A percentile compares a stretch with the other conserved stretches of the same genome.
Conservation (phyloP, 768 basidiomycete genomes). For the Agaricus sinodeliciosus region DNA sequence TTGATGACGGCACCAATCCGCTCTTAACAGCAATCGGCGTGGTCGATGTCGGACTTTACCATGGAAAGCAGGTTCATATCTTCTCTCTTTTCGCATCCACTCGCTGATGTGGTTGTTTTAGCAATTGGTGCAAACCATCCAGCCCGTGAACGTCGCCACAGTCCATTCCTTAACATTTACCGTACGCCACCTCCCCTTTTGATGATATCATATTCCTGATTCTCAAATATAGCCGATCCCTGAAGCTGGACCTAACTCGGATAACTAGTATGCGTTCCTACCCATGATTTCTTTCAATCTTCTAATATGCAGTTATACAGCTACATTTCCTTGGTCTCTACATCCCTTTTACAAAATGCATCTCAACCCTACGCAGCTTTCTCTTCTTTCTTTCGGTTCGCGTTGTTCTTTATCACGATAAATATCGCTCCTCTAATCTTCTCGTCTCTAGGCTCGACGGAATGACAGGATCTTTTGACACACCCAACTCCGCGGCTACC, state of each 20-base stretch:
- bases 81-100: neutral
- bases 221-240: slow-evolving; percentile 40
- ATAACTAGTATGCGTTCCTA: slow-evolving; percentile 42
- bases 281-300: neutral
- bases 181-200: slow-evolving; percentile 27
- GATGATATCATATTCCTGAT: neutral
- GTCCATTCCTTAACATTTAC: slow-evolving; percentile 46
- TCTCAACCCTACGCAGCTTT: slow-evolving; percentile 29
- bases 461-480: slow-evolving; percentile 55
- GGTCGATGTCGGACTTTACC: slow-evolving; percentile 49
- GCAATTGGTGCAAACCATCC: slow-evolving; percentile 52
- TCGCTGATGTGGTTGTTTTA: slow-evolving; percentile 17
- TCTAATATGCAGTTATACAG: slow-evolving; percentile 25
- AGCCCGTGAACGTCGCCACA: slow-evolving; percentile 46
- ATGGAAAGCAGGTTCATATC: slow-evolving; percentile 42
- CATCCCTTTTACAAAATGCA: slow-evolving; percentile 22
- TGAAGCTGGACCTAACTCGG: slow-evolving; percentile 48
- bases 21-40: slow-evolving; percentile 43
- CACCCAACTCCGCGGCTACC: slow-evolving; percentile 43
- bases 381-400: slow-evolving; percentile 55
- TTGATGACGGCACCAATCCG: slow-evolving; percentile 55
- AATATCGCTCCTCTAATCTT: neutral
- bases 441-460: slow-evolving; percentile 36
- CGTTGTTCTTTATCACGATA: slow-evolving; percentile 3
- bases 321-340: slow-evolving; percentile 54